Evolutionary conservation across 169 alveolate genomes (phyloP), one percentile per base, ranked within the genome.

Genomic region (Theileria parva): DNA sequence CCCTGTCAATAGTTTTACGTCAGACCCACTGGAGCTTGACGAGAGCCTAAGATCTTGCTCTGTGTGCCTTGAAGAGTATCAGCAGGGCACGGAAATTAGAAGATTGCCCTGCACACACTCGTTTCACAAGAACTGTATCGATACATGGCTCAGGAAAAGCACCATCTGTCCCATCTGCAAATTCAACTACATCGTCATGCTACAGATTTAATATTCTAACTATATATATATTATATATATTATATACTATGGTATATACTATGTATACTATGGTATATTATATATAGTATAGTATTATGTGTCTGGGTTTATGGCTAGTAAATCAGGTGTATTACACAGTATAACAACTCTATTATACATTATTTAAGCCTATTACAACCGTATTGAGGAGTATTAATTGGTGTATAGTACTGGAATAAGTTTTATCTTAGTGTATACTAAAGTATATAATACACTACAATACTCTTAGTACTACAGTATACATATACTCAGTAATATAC

Each of bases 161-260:
- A 81, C 90, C 1, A 61, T 76, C 6, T 86, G 92, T 51, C 92
- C 92, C 19, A 76, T 81, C 6, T 86, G 92, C 76, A 86, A 81
- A 65, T 70, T 85, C 37, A 83, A 85, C 57, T 83, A 71, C 63
- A 53, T 60, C 25, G 44, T 80, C 53, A 80, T 72, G 83, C 3
- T 61, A 3, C 69, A 61, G 69, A 13, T 61, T 61, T 61, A 67
- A 34, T 67, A 6, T 67, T 2, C 61, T 67, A 5, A 5, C 7
- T 17, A 28, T 15, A 5, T 64, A 6, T 57, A 57, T 57, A 6
- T 21, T 57, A 6, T 6, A 5, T 57, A 6, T 57, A 21, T 6
- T 57, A 6, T 7, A 19, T 57, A 57, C 9, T 57, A 57, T 37
- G n/a, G n/a, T n/a, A n/a, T n/a, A n/a, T n/a, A n/a, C n/a, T n/a